Evolutionary conservation across 495 filamentous ascomycete genomes (phyloP).

Genomic region (Neurospora sp.): DNA sequence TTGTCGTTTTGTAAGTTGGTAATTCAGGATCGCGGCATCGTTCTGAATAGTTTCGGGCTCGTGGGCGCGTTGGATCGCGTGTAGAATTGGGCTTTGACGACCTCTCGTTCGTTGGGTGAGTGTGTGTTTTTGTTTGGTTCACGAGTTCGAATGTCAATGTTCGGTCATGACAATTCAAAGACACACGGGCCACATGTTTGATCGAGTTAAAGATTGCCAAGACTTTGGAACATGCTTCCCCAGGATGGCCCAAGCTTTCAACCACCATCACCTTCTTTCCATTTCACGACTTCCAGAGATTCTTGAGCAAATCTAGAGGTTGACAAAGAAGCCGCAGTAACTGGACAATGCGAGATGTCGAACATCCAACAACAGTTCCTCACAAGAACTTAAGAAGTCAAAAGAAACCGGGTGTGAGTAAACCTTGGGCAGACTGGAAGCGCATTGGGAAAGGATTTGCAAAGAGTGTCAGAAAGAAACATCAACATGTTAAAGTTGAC

Average conservation of each 20-base stretch:
- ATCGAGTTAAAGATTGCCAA: not conserved
- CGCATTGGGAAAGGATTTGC: not conserved
- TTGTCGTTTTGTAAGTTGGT: slow-evolving; percentile 1
- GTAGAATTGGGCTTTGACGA: not conserved
- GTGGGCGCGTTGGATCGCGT: slow-evolving; percentile 16
- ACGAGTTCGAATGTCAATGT: not conserved
- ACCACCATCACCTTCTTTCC: not conserved
- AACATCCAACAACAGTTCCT: not conserved
- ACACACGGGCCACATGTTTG: not conserved
- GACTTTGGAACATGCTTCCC: not conserved
- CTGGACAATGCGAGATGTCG: not conserved
- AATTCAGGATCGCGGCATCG: slow-evolving; percentile 5
- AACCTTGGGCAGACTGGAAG: not conserved
- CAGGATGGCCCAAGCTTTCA: not conserved
- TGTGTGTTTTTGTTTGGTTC: not conserved
- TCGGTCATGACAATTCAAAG: not conserved
- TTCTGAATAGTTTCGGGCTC: not conserved
- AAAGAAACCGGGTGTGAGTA: not conserved
- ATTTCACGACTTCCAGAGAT: not conserved
- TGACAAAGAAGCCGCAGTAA: not conserved
- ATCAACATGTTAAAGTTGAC: not conserved
- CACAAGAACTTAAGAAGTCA: not conserved
- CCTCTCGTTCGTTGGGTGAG: not conserved
- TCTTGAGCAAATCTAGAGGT: not conserved
- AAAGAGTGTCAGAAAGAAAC: not conserved